These are phyloP conservation scores for Cyclostephanos tholiformis DNA, from an alignment of 108 stramenopile genomes.

Conservation along the genomic window DNA sequence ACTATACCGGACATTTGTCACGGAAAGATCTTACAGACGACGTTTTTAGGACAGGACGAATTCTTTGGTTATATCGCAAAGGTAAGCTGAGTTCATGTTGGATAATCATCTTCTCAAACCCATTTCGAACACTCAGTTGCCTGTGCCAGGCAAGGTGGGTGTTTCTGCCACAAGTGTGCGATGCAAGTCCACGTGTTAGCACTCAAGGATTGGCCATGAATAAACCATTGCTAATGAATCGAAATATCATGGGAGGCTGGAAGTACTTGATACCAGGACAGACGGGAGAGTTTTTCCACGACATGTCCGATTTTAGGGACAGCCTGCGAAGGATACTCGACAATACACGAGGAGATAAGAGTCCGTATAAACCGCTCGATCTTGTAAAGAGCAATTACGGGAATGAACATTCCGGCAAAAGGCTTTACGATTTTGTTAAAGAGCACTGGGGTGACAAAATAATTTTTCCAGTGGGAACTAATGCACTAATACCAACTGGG, in stretches of 20 bases:
- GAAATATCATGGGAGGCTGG: constrained; percentile 56
- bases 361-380: constrained; percentile 36
- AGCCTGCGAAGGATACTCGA: constrained; percentile 37
- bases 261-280: constrained; percentile 45
- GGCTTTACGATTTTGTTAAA: constrained; percentile 32
- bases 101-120: background rate
- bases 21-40: constrained; percentile 48
- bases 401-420: constrained; percentile 25
- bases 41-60: constrained; percentile 42
- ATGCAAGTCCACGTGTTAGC: constrained; percentile 53
- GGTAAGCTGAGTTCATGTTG: constrained; percentile 11
- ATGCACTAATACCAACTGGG: constrained; percentile 36
- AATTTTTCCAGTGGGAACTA: constrained; percentile 34
- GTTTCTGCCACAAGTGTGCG: constrained; percentile 54
- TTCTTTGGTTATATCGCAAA: constrained; percentile 43
- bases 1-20: constrained; percentile 34
- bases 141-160: constrained; percentile 36
- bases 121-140: background rate
- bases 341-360: constrained; percentile 32
- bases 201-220: constrained; percentile 53
- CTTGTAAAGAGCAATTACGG: constrained; percentile 36
- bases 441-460: constrained; percentile 40
- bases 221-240: constrained; percentile 49
- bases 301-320: constrained; percentile 42
- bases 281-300: constrained; percentile 53